phyloP scores from a whole-genome alignment of 192 early-diverging fungal genomes.

The Backusella sp. region DNA sequence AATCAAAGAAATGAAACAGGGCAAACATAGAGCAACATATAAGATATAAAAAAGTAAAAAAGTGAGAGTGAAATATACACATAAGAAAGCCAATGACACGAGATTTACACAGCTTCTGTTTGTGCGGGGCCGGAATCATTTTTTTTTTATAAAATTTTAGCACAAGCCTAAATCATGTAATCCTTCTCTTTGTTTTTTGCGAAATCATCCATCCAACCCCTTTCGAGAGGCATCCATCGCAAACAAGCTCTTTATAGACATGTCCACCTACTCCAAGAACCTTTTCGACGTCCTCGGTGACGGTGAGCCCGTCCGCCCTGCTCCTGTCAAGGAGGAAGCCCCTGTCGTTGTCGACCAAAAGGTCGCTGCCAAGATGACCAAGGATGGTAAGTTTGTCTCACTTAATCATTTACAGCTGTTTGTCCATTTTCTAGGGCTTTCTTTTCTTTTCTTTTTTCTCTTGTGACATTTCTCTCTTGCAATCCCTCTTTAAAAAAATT shows the following conservation, averaged over 20 bases:
- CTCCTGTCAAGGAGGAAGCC: conserved; percentile 22
- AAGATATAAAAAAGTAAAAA: background rate
- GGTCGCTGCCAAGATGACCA: conserved; percentile 32
- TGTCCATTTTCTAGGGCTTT: background rate
- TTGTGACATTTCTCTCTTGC: background rate
- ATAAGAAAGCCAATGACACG: background rate
- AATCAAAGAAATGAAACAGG: background rate
- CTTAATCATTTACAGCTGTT: background rate
- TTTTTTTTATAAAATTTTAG: conserved; percentile 2
- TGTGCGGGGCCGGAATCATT: background rate
- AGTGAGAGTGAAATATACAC: background rate
- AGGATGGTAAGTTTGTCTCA: conserved; percentile 16
- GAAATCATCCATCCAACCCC: conserved; percentile 38
- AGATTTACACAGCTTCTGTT: background rate
- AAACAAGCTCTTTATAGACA: conserved; percentile 31
- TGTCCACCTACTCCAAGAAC: conserved; percentile 63
- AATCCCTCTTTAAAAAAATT: background rate
- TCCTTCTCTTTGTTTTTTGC: conserved; percentile 18
- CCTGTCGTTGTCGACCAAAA: conserved; percentile 42
- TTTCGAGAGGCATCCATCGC: conserved; percentile 25
- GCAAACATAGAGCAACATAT: background rate
- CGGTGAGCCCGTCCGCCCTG: conserved; percentile 50
- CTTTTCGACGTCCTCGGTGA: conserved; percentile 69
- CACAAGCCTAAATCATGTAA: background rate
- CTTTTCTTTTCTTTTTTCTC: background rate